A percentile compares a stretch with the other conserved stretches of the same genome.
Conservation (phyloP, 768 basidiomycete species). For the Sporobolomyces pararoseus region DNA sequence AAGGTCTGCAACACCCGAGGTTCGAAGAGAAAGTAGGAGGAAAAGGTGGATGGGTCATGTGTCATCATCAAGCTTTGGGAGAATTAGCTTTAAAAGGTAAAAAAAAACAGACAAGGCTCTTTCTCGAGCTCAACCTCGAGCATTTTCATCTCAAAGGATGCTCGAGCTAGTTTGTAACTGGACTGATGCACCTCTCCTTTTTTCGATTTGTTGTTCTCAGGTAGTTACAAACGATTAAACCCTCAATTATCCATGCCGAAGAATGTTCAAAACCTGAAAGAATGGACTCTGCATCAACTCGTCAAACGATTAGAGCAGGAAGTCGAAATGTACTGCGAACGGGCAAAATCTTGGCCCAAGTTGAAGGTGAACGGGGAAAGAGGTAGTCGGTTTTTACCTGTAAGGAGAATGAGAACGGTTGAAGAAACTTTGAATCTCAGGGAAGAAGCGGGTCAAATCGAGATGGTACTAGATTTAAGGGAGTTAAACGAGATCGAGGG, state of each 20-base stretch:
- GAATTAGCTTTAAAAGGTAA: not conserved
- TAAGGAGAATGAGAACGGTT: not conserved
- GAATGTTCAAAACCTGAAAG: not conserved
- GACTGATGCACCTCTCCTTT: no score
- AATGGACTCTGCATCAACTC: not conserved
- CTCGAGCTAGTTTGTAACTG: no score
- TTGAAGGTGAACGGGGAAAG: not conserved
- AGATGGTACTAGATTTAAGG: constrained; percentile 10
- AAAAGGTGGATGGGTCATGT: constrained; percentile 10
- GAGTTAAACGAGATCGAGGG: no score
- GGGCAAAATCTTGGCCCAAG: constrained; percentile 1
- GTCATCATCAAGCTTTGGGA: not conserved
- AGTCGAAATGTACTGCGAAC: constrained; percentile 6
- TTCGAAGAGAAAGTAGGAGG: not conserved
- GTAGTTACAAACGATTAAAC: constrained; percentile 5
- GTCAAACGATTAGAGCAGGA: constrained; percentile 1
- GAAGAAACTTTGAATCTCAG: not conserved
- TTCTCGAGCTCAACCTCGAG: no score
- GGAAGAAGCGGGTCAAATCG: not conserved
- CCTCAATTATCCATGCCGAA: not conserved
- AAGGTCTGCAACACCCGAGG: constrained; percentile 3
- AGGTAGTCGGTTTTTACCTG: not conserved
- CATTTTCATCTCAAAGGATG: no score
- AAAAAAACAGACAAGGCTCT: no score
- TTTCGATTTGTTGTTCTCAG: no score